Evolutionary conservation across 2,329 filamentous ascomycete genomes (phyloP).

Genomic region (Dactylonectria estremocensis): DNA sequence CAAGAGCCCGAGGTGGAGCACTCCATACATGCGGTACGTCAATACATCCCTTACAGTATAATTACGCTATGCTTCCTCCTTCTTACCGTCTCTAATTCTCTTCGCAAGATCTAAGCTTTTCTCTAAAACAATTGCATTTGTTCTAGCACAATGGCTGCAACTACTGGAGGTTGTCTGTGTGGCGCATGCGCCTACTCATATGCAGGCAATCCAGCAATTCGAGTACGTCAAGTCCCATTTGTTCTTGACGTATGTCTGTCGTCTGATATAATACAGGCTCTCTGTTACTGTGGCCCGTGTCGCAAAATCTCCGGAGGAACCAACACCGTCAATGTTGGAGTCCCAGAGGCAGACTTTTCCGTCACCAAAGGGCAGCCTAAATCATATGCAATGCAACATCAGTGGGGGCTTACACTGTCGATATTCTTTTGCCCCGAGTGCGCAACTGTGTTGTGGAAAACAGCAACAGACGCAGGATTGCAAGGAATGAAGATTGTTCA

Average conservation of each 20-base stretch:
- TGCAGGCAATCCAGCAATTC: conserved; percentile 15
- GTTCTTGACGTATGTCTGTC: too few relatives aligned
- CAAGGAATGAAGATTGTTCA: conserved; percentile 26
- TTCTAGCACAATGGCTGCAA: conserved; percentile 11
- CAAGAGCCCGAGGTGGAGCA: too few relatives aligned
- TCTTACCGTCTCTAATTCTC: too few relatives aligned
- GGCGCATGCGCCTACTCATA: conserved; percentile 26
- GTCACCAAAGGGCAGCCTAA: conserved; percentile 65
- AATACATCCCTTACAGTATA: too few relatives aligned
- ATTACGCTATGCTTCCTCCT: too few relatives aligned
- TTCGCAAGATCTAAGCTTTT: too few relatives aligned
- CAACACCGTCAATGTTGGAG: conserved; percentile 53
- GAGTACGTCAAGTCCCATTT: background rate
- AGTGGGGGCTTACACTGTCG: conserved; percentile 68
- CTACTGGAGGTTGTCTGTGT: conserved; percentile 22
- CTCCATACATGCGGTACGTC: too few relatives aligned
- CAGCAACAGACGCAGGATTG: conserved; percentile 14
- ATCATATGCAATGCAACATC: conserved; percentile 63
- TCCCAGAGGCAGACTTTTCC: conserved; percentile 60
- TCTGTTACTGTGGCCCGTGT: conserved; percentile 38
- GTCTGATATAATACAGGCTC: conserved; percentile 18
- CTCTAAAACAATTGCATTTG: too few relatives aligned
- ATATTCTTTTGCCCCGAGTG: conserved; percentile 73
- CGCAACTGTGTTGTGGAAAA: conserved; percentile 61
- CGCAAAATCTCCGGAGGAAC: conserved; percentile 40